phyloP scores from a whole-genome alignment of 805 yeast genomes.

The Saitoella complicata region DNA sequence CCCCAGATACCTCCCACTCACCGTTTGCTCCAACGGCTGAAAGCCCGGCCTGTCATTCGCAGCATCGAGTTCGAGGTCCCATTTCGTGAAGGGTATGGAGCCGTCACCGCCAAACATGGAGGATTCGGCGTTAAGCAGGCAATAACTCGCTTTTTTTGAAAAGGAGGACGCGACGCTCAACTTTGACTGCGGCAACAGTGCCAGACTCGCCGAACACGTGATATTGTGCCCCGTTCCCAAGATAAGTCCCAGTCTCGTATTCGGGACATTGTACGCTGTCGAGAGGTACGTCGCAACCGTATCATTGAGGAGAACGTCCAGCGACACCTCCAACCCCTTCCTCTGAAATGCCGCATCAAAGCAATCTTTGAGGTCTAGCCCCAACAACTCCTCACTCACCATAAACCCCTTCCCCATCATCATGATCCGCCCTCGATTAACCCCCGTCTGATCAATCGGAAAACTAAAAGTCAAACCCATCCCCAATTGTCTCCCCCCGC shows the following conservation, averaged over 20 bases:
- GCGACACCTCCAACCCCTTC: conserved; percentile 40
- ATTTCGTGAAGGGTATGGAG: conserved; percentile 15
- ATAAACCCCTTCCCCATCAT: conserved; percentile 55
- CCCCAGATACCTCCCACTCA: conserved; percentile 79
- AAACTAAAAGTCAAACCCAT: conserved; percentile 23
- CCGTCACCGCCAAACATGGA: no score
- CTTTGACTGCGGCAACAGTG: no score
- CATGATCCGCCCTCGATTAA: conserved; percentile 15
- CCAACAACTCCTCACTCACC: conserved; percentile 51
- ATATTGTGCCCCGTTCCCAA: no score
- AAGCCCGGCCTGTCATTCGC: conserved; percentile 54
- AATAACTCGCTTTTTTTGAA: no score
- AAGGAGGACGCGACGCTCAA: no score
- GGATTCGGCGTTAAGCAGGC: no score
- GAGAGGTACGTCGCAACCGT: conserved; percentile 76
- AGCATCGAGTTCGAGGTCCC: conserved; percentile 51
- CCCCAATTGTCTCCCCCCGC: conserved; percentile 1
- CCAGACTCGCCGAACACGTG: no score
- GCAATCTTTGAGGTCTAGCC: conserved; percentile 54
- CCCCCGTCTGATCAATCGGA: conserved; percentile 17
- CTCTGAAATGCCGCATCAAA: conserved; percentile 48
- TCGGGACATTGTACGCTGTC: no score
- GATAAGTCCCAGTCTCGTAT: no score
- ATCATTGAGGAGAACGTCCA: conserved; percentile 76
- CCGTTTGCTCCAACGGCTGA: conserved; percentile 77